A percentile compares a stretch with the other conserved stretches of the same genome.
phyloP scores from a whole-genome alignment of 2,329 filamentous ascomycete genomes.

The Fusarium sp. region DNA sequence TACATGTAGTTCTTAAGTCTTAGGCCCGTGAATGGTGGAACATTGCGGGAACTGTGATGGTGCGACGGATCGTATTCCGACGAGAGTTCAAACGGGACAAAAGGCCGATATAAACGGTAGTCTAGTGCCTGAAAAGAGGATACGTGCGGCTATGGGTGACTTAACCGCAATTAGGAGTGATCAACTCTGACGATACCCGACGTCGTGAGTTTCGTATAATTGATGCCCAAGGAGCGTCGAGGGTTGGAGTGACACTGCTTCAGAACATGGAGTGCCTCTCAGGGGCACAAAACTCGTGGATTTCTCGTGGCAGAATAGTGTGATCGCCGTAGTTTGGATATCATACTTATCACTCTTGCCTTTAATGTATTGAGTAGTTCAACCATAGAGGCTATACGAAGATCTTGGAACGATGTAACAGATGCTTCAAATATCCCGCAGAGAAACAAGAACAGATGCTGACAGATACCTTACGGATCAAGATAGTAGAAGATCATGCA shows the following conservation, averaged over 20 bases:
- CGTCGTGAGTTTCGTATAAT: background rate
- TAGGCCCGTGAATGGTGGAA: constrained; percentile 10
- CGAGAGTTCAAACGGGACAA: constrained; percentile 1
- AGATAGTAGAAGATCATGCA: background rate
- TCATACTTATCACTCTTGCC: background rate
- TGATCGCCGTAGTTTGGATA: background rate
- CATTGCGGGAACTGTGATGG: constrained; percentile 10
- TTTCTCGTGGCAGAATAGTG: constrained; percentile 10
- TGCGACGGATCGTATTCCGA: constrained; percentile 1
- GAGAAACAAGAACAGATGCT: background rate
- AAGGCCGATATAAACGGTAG: background rate
- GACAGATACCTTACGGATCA: background rate
- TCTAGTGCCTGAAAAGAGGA: background rate
- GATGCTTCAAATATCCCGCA: background rate
- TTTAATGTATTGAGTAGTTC: too few relatives aligned
- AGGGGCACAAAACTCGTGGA: constrained; percentile 15
- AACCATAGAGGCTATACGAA: background rate
- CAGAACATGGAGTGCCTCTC: constrained; percentile 3
- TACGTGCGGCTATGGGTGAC: background rate
- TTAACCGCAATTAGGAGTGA: constrained; percentile 2
- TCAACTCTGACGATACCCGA: background rate
- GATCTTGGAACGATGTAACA: background rate
- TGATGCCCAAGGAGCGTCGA: background rate
- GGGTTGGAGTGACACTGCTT: background rate
- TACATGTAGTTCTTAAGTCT: background rate